Evolutionary conservation across 2,329 filamentous ascomycete genomes (phyloP), one percentile per base, ranked within the genome.

Genomic region (Keithomyces neogunnii): DNA sequence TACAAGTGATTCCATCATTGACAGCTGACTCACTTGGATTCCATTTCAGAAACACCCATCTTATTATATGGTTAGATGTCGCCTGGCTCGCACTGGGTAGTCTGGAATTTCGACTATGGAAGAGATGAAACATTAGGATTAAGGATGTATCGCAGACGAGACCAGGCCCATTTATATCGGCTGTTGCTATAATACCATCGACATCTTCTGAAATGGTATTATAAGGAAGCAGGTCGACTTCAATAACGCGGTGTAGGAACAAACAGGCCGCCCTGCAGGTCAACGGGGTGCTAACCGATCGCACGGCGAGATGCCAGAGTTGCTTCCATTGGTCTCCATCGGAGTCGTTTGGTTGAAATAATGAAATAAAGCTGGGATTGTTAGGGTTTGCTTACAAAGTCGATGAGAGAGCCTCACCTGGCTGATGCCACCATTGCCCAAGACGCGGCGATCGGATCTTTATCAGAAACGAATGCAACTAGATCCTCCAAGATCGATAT

Each of bases 391-490:
- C 7, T 6, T 3, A 35, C 32, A 53, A 31, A 31, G 32, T 46
- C 45, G 39, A 38, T 10, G 1, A 42, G 31, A 11, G 4, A 29
- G 51, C 76, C 9, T 63, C 71, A 91, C 89, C 87, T 88, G 55
- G 88, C 76, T 62, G 89, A 81, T n/a, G 84, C 85, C 49, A 96
- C 66, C 73, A 95, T 82, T 19, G 89, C 85, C 93, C 93, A 99
- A 0, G 84, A 88, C 6, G 84, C 80, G 40, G 85, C 72, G 7
- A 69, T 66, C 11, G 71, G 69, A 57, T 86, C 83, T 60, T 95
- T 91, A 61, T 93, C 86, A 8, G 80, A 75, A 43, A 86, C 80
- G 49, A 78, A 74, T 9, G 70, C 66, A 13, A 75, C 69, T 13
- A 95, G 69, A 43, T 78, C 76, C 7, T 76, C 73, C 3, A 93